A percentile compares a stretch with the other conserved stretches of the same genome.
Conservation (phyloP, 2,329 filamentous ascomycete species). For the Fusarium sp. region DNA sequence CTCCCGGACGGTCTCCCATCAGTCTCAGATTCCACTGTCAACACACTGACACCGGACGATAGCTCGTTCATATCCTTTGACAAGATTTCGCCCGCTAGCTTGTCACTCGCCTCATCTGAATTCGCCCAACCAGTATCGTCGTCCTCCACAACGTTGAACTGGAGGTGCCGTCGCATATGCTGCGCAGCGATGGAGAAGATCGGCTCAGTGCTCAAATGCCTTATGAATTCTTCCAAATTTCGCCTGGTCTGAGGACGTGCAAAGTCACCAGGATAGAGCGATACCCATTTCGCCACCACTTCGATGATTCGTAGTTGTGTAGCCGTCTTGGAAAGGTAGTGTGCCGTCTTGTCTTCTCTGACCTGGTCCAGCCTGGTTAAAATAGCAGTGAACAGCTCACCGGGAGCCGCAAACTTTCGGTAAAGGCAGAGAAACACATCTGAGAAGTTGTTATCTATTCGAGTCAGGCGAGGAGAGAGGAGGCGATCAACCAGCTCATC, state of each 20-base stretch:
- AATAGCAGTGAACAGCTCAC: conserved; percentile 81
- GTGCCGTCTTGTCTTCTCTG: conserved; percentile 73
- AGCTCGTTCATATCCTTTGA: conserved; percentile 57
- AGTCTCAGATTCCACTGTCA: conserved; percentile 62
- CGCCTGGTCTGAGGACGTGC: conserved; percentile 79
- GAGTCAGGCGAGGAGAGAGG: conserved; percentile 82
- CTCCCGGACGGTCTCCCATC: conserved; percentile 60
- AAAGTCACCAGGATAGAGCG: conserved; percentile 92
- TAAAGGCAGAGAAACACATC: conserved; percentile 93
- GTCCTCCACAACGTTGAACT: conserved; percentile 79
- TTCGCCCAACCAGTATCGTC: conserved; percentile 96
- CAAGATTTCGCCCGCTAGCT: conserved; percentile 51
- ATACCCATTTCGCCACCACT: conserved; percentile 89
- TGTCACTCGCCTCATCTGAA: conserved; percentile 69
- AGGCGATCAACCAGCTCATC: conserved; percentile 89
- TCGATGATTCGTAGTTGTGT: conserved; percentile 86
- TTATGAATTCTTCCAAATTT: conserved; percentile 80
- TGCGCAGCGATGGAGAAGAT: conserved; percentile 87
- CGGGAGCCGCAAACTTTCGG: conserved; percentile 89
- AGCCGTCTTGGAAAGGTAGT: conserved; percentile 81
- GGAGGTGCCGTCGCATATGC: conserved; percentile 84
- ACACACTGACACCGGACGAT: conserved; percentile 58
- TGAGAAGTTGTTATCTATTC: conserved; percentile 88
- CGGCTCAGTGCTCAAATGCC: conserved; percentile 77
- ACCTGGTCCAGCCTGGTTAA: conserved; percentile 79